phyloP scores from a whole-genome alignment of 768 basidiomycete species.

The Lyophyllum atratum region DNA sequence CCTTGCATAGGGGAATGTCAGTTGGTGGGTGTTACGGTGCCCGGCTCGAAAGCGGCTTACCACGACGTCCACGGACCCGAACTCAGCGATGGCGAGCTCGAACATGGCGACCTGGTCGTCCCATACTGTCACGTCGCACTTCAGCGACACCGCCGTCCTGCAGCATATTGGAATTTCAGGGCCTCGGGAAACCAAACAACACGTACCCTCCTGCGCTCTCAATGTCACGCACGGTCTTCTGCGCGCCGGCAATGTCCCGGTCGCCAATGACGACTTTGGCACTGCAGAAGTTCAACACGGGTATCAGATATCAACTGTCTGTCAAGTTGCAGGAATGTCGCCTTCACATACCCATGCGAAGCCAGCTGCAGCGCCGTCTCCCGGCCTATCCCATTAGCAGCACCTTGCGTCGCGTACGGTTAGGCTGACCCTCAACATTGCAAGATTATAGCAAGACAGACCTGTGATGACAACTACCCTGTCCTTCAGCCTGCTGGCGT shows the following conservation, averaged over 20 bases:
- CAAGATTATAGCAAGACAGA: conserved; percentile 14
- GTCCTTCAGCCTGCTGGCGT: conserved; percentile 41
- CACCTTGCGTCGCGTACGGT: conserved; percentile 31
- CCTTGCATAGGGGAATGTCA: conserved; percentile 21
- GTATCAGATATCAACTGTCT: not conserved
- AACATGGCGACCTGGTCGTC: conserved; percentile 56
- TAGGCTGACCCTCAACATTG: not conserved
- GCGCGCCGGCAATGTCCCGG: conserved; percentile 39
- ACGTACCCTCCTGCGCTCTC: conserved; percentile 45
- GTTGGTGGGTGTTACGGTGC: not conserved
- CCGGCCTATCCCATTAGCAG: conserved; percentile 55
- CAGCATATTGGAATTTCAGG: not conserved
- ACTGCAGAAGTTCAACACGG: conserved; percentile 25
- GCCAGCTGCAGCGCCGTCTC: conserved; percentile 54
- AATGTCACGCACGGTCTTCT: conserved; percentile 43
- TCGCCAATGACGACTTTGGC: conserved; percentile 60
- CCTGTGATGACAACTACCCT: conserved; percentile 58
- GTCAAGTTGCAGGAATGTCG: not conserved
- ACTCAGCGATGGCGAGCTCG: conserved; percentile 45
- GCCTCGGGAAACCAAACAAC: not conserved
- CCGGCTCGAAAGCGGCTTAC: conserved; percentile 29
- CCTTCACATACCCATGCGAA: conserved; percentile 43
- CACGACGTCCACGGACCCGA: conserved; percentile 55
- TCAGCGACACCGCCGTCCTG: conserved; percentile 43
- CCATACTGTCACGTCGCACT: conserved; percentile 55